phyloP scores from a whole-genome alignment of 352 stramenopile species.

The Pythium coloratum region DNA sequence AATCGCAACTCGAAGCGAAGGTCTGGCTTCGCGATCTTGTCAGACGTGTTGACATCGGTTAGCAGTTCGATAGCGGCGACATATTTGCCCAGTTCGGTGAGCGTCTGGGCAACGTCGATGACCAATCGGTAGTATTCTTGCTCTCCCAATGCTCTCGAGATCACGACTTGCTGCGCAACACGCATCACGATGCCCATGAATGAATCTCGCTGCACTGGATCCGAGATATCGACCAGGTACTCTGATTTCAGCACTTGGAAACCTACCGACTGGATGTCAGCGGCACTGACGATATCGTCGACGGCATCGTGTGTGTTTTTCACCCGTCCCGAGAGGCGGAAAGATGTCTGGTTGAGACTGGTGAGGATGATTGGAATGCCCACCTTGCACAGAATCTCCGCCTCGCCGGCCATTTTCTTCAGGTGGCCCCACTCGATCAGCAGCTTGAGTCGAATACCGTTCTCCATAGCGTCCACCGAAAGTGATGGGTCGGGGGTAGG shows the following conservation, averaged over 20 bases:
- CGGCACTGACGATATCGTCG: constrained; percentile 56
- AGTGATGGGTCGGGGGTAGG: constrained; percentile 68
- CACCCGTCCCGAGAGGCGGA: constrained; percentile 63
- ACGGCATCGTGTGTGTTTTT: constrained; percentile 55
- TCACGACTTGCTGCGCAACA: constrained; percentile 79
- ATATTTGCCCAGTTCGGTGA: constrained; percentile 81
- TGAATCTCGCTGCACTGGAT: constrained; percentile 68
- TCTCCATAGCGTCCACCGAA: constrained; percentile 86
- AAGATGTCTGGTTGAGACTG: constrained; percentile 77
- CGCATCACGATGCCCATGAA: constrained; percentile 87
- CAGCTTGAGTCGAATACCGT: constrained; percentile 75
- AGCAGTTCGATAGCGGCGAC: constrained; percentile 83
- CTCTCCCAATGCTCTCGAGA: constrained; percentile 69
- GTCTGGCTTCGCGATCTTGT: constrained; percentile 74
- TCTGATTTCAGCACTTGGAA: constrained; percentile 82
- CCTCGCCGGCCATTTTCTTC: constrained; percentile 64
- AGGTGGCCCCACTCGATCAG: constrained; percentile 79
- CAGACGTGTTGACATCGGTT: constrained; percentile 84
- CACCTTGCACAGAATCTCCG: constrained; percentile 79
- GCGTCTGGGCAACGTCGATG: constrained; percentile 75
- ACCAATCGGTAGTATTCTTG: constrained; percentile 77
- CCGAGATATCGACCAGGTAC: constrained; percentile 81
- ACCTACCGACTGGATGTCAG: constrained; percentile 61
- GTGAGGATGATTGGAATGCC: constrained; percentile 84
- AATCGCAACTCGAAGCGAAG: constrained; percentile 83